Evolutionary conservation across 163 green algal species (phyloP).

Genomic region (Scenedesmus sp.): DNA sequence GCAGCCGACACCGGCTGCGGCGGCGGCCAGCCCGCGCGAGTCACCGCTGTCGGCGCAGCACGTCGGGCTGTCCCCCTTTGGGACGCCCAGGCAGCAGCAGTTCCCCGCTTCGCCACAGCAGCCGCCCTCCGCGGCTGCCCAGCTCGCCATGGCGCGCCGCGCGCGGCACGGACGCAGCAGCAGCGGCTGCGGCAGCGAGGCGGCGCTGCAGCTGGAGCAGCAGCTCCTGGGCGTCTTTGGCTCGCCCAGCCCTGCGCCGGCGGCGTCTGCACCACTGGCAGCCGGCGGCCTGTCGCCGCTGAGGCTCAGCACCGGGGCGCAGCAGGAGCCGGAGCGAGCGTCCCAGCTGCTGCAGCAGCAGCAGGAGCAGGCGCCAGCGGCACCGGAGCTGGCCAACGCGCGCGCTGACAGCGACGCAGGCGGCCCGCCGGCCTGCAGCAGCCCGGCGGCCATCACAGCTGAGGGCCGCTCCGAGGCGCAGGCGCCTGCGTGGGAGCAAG

Average conservation of each 20-base stretch:
- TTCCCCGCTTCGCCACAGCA: too few species aligned
- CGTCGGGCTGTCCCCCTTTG: too few species aligned
- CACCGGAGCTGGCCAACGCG: too few species aligned
- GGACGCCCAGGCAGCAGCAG: too few species aligned
- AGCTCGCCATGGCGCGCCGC: background rate
- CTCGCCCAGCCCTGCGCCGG: background rate
- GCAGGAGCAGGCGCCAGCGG: too few species aligned
- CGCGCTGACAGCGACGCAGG: too few species aligned
- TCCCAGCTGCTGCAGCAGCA: background rate
- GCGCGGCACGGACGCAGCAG: slow-evolving; percentile 21
- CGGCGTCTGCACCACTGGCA: background rate
- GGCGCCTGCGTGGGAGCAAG: background rate
- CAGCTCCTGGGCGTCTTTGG: slow-evolving; percentile 35
- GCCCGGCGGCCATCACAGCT: too few species aligned
- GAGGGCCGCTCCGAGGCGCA: too few species aligned
- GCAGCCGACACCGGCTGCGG: background rate
- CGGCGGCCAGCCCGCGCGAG: background rate
- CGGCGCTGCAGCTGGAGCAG: slow-evolving; percentile 32
- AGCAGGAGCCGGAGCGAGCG: background rate
- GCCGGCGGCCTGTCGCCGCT: slow-evolving; percentile 8
- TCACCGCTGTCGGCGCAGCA: background rate
- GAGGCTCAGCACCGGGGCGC: background rate
- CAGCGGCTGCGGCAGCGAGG: slow-evolving; percentile 34
- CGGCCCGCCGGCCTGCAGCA: too few species aligned
- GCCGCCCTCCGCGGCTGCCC: slow-evolving; percentile 10